Evolutionary conservation across 768 basidiomycete species (phyloP), one percentile per base, ranked within the genome.

Genomic region (Cubamyces lactineus): DNA sequence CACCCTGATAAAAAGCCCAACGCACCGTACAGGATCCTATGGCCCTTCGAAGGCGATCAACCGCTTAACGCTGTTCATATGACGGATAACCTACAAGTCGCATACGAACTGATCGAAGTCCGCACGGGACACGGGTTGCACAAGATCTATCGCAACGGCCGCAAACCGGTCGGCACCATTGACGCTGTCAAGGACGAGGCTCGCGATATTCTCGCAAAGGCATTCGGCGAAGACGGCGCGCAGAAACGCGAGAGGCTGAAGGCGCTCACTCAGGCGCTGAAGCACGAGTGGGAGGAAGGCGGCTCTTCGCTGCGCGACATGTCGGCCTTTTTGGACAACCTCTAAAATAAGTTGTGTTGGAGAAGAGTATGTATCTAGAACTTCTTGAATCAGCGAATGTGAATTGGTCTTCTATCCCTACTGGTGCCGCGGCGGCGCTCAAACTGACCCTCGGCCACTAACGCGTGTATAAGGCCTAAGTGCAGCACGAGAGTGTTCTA

Each of bases 31-130:
- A 72, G 71, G 61, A 71, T 72, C n/a, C 53, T 66, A 24, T 72
- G 71, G 71, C 71, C 71, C 5, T 69, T 69, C 58, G 13, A 28
- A 17, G 65, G 54, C 2, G 70, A 71, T 42, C 71, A 72, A 50
- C 69, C 71, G 5, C 19, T 57, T 16, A 71, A 71, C 45, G 57
- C 66, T 5, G 49, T 70, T 4, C 61, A 64, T 39, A 48, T 70
- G 30, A 55, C 67, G 8, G 66, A 68, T 2, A 57, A 53, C 39
- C 67, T 71, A 24, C 26, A 67, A 19, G 53, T 71, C 19, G 71
- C 64, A 4, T 72, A 70, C 63, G 67, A 72, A 65, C 67, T 72
- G 9, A 45, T 72, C 39, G 65, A 71, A 51, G 69, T 69, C 17
- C 68, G 71, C 43, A 67, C 53, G 1, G 67, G 69, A 11, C 48